Percentiles rank a stretch among this genome's conserved stretches.
Evolutionary conservation across 129 eudicot species (phyloP).

Genomic region (Centella asiatica): DNA sequence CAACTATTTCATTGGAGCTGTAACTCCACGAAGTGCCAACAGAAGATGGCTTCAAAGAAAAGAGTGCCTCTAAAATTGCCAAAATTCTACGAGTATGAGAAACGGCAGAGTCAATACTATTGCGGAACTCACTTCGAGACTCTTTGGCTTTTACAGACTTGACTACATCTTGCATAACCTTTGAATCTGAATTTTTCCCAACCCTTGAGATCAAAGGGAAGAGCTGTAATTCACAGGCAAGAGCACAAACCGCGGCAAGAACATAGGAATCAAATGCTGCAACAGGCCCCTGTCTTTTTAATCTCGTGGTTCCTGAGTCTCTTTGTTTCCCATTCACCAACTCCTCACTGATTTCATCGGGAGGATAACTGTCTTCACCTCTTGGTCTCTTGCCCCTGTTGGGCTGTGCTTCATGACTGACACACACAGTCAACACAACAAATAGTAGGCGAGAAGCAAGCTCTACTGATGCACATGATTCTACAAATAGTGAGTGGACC

Average conservation of each 20-base stretch:
- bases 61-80: constrained; percentile 76
- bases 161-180: constrained; percentile 14
- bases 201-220: constrained; percentile 63
- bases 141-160: constrained; percentile 41
- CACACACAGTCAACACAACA: constrained; percentile 87
- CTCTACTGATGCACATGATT: constrained; percentile 74
- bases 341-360: constrained; percentile 28
- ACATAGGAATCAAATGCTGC: constrained; percentile 96
- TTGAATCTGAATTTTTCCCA: constrained; percentile 21
- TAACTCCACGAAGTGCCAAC: constrained; percentile 92
- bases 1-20: constrained; percentile 95
- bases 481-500: constrained; percentile 88
- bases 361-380: constrained; percentile 31
- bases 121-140: constrained; percentile 33
- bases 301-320: constrained; percentile 27
- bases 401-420: constrained; percentile 86
- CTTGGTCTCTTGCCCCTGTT: constrained; percentile 59
- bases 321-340: constrained; percentile 23
- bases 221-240: constrained; percentile 80
- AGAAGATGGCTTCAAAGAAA: constrained; percentile 86
- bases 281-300: constrained; percentile 65
- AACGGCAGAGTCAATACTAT: constrained; percentile 64
- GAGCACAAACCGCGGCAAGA: constrained; percentile 85
- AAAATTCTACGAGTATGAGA: constrained; percentile 68
- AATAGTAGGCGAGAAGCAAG: constrained; percentile 93